Percentiles rank a stretch among this genome's conserved stretches.
phyloP scores from a whole-genome alignment of 1,284 basidiomycete genomes.

The Dichomitus squalens region DNA sequence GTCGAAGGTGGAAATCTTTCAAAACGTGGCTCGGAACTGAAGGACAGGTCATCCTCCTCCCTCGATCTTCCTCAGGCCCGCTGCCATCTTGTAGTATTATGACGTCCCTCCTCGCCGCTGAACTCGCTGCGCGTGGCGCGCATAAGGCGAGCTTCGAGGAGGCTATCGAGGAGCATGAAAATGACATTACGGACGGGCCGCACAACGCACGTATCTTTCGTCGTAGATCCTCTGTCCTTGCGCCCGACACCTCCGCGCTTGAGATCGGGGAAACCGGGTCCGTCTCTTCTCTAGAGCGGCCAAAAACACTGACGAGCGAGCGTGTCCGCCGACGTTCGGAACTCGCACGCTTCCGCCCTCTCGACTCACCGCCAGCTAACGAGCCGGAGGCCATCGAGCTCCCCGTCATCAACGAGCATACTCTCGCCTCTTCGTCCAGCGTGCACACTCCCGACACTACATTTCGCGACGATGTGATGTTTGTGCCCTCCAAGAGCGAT shows the following conservation, averaged over 20 bases:
- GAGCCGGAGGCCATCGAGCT: slow-evolving; percentile 25
- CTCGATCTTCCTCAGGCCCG: neutral
- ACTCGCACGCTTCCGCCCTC: slow-evolving; percentile 19
- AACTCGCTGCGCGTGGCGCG: neutral
- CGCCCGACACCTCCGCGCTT: slow-evolving; percentile 19
- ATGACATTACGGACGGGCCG: slow-evolving; percentile 3
- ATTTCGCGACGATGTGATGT: slow-evolving; percentile 13
- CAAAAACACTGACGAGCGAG: slow-evolving; percentile 21
- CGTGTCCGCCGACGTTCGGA: slow-evolving; percentile 29
- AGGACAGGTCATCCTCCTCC: neutral
- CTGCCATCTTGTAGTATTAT: neutral
- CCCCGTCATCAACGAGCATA: slow-evolving; percentile 16
- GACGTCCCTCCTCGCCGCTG: neutral
- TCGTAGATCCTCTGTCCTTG: neutral
- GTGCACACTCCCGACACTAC: slow-evolving; percentile 5
- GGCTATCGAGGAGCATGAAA: slow-evolving; percentile 3
- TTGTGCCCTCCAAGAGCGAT: slow-evolving; percentile 3
- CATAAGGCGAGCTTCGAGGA: slow-evolving; percentile 3
- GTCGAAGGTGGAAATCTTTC: neutral
- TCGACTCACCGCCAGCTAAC: slow-evolving; percentile 16
- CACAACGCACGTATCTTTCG: neutral
- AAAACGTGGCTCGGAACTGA: neutral
- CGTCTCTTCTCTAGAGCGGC: slow-evolving; percentile 19
- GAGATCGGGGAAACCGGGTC: slow-evolving; percentile 17
- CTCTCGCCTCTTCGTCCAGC: neutral